Evolutionary conservation across 208 protist genomes (phyloP).

Genomic region (Jaenimonas drosophilae): DNA sequence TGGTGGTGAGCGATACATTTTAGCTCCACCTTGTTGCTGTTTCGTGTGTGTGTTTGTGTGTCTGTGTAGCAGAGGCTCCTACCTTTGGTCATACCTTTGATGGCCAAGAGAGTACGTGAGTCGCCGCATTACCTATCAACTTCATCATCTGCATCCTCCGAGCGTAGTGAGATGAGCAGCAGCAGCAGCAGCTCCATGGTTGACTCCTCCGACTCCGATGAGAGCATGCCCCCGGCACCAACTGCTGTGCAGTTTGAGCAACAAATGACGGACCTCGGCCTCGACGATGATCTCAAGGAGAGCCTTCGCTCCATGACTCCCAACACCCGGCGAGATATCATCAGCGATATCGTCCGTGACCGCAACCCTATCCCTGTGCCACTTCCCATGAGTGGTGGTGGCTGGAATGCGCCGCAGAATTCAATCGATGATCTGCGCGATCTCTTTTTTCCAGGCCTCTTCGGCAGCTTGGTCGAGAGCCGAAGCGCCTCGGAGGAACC

Average conservation of each 20-base stretch:
- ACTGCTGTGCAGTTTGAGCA: not conserved
- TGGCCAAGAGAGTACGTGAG: too few relatives aligned
- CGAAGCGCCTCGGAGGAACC: not conserved
- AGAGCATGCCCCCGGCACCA: not conserved
- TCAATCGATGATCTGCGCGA: not conserved
- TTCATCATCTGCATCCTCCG: not conserved
- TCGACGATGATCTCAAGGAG: constrained; percentile 60
- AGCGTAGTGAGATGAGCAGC: not conserved
- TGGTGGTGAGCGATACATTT: too few relatives aligned
- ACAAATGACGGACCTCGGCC: constrained; percentile 7
- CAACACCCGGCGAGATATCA: constrained; percentile 46
- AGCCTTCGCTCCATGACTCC: constrained; percentile 65
- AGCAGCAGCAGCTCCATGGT: not conserved
- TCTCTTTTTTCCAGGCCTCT: not conserved
- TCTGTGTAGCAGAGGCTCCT: not conserved
- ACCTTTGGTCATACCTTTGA: not conserved
- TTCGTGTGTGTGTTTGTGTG: not conserved
- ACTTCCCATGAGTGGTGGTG: too few relatives aligned
- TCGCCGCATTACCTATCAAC: too few relatives aligned
- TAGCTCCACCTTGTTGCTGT: not conserved
- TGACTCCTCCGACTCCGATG: not conserved
- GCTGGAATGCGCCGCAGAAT: too few relatives aligned
- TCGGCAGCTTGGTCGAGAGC: not conserved
- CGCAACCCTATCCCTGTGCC: constrained; percentile 4
- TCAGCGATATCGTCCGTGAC: constrained; percentile 67